These are phyloP conservation scores for Boletellus ananas DNA, from an alignment of 768 basidiomycete genomes.

Conservation along the genomic window DNA sequence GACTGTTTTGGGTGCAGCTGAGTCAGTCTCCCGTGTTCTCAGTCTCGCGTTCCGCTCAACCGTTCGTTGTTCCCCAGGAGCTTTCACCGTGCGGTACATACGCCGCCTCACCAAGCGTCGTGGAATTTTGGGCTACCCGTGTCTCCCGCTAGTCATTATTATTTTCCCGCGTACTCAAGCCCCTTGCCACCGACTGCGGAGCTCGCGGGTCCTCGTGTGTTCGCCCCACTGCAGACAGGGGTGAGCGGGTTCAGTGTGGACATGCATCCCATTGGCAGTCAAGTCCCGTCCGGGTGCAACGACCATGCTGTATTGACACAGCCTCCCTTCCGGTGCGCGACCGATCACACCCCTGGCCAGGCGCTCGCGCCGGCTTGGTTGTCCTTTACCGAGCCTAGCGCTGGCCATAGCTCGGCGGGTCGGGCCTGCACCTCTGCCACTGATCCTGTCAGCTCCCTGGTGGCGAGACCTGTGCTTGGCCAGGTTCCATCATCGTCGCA, in stretches of 20 bases:
- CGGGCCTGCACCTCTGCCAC: neutral
- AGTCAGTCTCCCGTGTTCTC: constrained; percentile 9
- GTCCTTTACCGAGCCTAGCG: neutral
- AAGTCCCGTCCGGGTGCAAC: constrained; percentile 14
- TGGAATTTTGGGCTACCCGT: neutral
- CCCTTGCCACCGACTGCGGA: neutral
- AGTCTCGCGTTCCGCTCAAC: neutral
- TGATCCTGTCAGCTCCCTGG: neutral
- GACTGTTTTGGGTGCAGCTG: neutral
- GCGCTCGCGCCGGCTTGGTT: neutral
- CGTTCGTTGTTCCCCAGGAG: constrained; percentile 5
- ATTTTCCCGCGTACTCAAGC: neutral
- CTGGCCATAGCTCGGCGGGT: neutral
- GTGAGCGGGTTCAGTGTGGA: neutral
- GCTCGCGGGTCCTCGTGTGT: neutral
- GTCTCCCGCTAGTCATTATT: neutral
- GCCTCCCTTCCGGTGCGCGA: neutral
- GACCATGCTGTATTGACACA: constrained; percentile 25
- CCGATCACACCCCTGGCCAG: neutral
- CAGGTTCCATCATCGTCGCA: constrained; percentile 1
- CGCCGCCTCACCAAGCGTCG: neutral
- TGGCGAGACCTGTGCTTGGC: constrained; percentile 3
- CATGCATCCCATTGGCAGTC: neutral
- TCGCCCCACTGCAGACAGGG: neutral
- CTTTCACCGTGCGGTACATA: neutral